These are phyloP conservation scores for Phytophthora pseudosyringae DNA, from an alignment of 352 stramenopile genomes.

Conservation along the genomic window DNA sequence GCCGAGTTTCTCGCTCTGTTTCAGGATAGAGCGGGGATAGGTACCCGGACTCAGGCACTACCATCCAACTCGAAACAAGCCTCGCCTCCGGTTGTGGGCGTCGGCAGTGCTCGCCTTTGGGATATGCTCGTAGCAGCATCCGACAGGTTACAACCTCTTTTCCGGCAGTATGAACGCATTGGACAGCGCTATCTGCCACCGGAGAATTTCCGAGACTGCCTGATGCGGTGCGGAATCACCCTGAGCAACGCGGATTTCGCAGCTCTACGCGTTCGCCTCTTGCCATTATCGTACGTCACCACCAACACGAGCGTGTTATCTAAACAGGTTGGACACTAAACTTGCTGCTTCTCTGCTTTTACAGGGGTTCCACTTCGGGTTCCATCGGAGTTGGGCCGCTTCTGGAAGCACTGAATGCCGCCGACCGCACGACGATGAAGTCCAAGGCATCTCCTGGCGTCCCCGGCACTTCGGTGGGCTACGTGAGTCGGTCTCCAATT, in stretches of 20 bases:
- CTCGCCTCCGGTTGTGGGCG: constrained; percentile 50
- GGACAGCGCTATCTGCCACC: constrained; percentile 55
- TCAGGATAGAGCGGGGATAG: constrained; percentile 31
- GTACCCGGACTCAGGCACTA: constrained; percentile 35
- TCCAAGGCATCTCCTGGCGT: constrained; percentile 33
- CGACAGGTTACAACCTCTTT: constrained; percentile 59
- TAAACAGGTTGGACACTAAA: no score
- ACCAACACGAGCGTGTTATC: no score
- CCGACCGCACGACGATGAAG: constrained; percentile 55
- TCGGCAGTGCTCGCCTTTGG: constrained; percentile 65
- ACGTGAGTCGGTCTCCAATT: constrained; percentile 55
- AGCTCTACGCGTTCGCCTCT: constrained; percentile 62
- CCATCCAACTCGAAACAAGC: constrained; percentile 49
- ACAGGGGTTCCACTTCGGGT: constrained; percentile 60
- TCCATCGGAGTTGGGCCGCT: constrained; percentile 50
- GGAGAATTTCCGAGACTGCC: constrained; percentile 69
- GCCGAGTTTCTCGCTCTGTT: constrained; percentile 63
- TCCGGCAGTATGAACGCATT: constrained; percentile 63
- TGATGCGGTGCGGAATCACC: constrained; percentile 62
- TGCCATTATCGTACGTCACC: constrained; percentile 60
- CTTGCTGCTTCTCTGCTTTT: neutral
- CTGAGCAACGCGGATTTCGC: constrained; percentile 79
- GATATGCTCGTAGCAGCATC: constrained; percentile 58
- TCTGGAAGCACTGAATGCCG: constrained; percentile 53
- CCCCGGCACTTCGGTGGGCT: constrained; percentile 29